Percentiles rank a stretch among this genome's conserved stretches.
These are phyloP conservation scores for Amorphotheca resinae DNA, from an alignment of 495 filamentous ascomycete genomes.

Conservation along the genomic window DNA sequence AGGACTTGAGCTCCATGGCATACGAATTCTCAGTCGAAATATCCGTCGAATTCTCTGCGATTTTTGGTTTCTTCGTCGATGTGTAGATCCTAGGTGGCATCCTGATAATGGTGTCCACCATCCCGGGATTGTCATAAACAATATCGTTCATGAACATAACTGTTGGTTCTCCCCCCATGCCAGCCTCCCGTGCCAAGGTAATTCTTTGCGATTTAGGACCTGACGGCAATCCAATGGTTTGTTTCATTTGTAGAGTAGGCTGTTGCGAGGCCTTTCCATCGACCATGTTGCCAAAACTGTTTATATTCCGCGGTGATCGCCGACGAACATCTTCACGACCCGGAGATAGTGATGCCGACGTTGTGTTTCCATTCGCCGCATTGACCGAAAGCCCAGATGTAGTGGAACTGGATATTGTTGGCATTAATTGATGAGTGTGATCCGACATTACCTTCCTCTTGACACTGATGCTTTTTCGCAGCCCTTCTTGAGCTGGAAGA, in stretches of 20 bases:
- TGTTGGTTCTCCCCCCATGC: slow-evolving; percentile 28
- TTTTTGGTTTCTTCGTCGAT: slow-evolving; percentile 16
- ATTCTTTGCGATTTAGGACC: slow-evolving; percentile 36
- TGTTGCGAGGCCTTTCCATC: slow-evolving; percentile 13
- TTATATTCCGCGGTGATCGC: slow-evolving; percentile 16
- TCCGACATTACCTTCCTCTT: slow-evolving; percentile 31
- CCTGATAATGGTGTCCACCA: slow-evolving; percentile 33
- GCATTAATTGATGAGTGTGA: background rate
- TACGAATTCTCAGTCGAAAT: slow-evolving; percentile 5
- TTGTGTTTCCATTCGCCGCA: slow-evolving; percentile 13
- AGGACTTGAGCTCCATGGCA: slow-evolving; percentile 19
- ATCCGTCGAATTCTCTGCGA: slow-evolving; percentile 1
- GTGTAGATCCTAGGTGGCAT: slow-evolving; percentile 21
- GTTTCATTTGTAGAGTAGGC: slow-evolving; percentile 32
- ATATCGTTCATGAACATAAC: slow-evolving; percentile 42
- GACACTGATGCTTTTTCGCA: slow-evolving; percentile 27
- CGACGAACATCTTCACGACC: slow-evolving; percentile 18
- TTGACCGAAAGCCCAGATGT: slow-evolving; percentile 10
- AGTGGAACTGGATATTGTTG: slow-evolving; percentile 9
- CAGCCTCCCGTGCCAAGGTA: slow-evolving; percentile 20
- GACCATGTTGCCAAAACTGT: slow-evolving; percentile 6
- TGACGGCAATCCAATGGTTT: slow-evolving; percentile 35
- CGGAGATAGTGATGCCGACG: slow-evolving; percentile 19
- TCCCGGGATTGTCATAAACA: slow-evolving; percentile 34
- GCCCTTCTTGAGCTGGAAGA: slow-evolving; percentile 14